phyloP scores from a whole-genome alignment of 164 flowering plant species.

The Nymphaea colorata region DNA sequence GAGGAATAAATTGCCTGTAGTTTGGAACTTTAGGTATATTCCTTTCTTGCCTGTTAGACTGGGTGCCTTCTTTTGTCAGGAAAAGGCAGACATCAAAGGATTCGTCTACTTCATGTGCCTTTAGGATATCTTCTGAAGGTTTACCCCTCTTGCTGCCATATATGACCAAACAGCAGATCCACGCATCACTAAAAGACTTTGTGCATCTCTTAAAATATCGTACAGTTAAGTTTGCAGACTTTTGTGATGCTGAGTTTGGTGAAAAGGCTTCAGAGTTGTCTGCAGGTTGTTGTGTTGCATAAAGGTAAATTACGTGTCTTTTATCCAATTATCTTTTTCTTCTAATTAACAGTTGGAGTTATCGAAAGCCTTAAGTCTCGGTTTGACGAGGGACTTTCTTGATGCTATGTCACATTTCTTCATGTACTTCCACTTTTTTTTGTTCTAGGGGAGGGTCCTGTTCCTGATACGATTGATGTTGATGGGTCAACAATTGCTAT shows the following conservation, averaged over 20 bases:
- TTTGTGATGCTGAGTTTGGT: slow-evolving; percentile 59
- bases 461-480: slow-evolving; percentile 18
- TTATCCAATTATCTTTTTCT: neutral
- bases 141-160: slow-evolving; percentile 86
- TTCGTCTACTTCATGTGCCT: slow-evolving; percentile 60
- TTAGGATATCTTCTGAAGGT: slow-evolving; percentile 94
- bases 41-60: neutral
- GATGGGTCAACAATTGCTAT: slow-evolving; percentile 67
- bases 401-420: neutral
- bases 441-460: slow-evolving; percentile 23
- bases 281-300: slow-evolving; percentile 65
- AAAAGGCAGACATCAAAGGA: slow-evolving; percentile 71
- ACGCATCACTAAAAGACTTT: slow-evolving; percentile 54
- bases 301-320: slow-evolving; percentile 30
- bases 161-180: slow-evolving; percentile 67
- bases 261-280: slow-evolving; percentile 51
- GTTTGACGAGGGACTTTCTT: neutral
- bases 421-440: neutral
- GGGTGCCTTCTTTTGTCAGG: slow-evolving; percentile 31
- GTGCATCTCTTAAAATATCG: slow-evolving; percentile 78
- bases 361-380: neutral
- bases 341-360: neutral
- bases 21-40: too few relatives aligned
- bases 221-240: slow-evolving; percentile 63
- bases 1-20: too few relatives aligned